A percentile compares a stretch with the other conserved stretches of the same genome.
Evolutionary conservation across 73 alveolate species (phyloP).

Genomic region (Paramecium tetraurelia): DNA sequence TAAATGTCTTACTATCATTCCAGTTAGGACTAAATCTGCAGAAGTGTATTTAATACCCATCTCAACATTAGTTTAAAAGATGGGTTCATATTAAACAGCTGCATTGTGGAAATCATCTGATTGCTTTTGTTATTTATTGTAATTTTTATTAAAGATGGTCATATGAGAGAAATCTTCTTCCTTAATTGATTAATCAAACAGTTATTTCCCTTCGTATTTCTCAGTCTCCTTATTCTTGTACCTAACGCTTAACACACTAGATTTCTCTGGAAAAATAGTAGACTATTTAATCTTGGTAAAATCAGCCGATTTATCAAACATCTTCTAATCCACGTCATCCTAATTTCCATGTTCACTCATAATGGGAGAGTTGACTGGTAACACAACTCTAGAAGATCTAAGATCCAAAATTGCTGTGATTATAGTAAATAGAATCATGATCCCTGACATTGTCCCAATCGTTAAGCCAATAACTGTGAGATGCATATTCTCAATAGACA

Average conservation of each 20-base stretch:
- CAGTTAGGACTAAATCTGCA: background rate
- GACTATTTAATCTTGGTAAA: background rate
- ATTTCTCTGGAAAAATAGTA: background rate
- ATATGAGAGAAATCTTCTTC: background rate
- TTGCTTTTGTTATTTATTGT: background rate
- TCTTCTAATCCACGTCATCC: background rate
- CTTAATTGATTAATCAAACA: background rate
- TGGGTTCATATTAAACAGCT: constrained; percentile 9
- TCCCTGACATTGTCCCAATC: background rate
- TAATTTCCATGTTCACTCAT: background rate
- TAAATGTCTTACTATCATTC: background rate
- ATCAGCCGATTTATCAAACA: background rate
- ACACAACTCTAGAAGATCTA: background rate
- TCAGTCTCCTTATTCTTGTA: background rate
- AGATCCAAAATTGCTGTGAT: background rate
- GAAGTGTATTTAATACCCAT: background rate
- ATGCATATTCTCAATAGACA: background rate
- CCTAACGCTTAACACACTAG: background rate
- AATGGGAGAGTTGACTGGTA: background rate
- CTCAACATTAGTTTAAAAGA: background rate
- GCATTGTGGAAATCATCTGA: background rate
- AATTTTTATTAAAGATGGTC: background rate
- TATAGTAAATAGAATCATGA: background rate
- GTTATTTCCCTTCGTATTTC: background rate
- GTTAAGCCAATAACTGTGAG: background rate